These are phyloP conservation scores for Sindora glabra DNA, from an alignment of 306 rosid genomes.

Conservation along the genomic window DNA sequence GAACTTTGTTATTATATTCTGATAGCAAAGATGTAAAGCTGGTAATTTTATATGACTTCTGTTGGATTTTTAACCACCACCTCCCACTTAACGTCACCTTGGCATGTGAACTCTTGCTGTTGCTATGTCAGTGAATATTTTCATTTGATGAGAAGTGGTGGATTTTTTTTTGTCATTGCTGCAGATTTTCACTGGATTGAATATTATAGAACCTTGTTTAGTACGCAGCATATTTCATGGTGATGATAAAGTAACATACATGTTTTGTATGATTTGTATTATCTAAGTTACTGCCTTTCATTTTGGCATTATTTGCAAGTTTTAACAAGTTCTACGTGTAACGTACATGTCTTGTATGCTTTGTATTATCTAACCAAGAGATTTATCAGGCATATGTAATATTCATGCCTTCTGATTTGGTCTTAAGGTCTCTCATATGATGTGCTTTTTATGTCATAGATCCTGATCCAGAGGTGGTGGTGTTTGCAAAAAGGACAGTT, in stretches of 20 bases:
- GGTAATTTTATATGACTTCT: no score
- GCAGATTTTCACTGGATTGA: background rate
- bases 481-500: conserved; percentile 72
- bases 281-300: no score
- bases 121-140: background rate
- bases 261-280: no score
- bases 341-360: background rate
- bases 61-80: no score
- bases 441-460: conserved; percentile 23
- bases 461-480: conserved; percentile 72
- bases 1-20: no score
- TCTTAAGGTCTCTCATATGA: background rate
- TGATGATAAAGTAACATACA: no score
- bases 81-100: no score
- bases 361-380: background rate
- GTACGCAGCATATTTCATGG: background rate
- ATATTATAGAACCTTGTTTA: background rate
- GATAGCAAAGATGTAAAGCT: no score
- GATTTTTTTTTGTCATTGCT: background rate
- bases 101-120: no score
- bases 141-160: background rate
- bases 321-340: no score
- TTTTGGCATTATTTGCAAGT: no score
- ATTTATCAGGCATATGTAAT: no score
- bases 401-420: background rate